phyloP scores from a whole-genome alignment of 2,329 filamentous ascomycete species.

The Sporothrix dimorphospora region DNA sequence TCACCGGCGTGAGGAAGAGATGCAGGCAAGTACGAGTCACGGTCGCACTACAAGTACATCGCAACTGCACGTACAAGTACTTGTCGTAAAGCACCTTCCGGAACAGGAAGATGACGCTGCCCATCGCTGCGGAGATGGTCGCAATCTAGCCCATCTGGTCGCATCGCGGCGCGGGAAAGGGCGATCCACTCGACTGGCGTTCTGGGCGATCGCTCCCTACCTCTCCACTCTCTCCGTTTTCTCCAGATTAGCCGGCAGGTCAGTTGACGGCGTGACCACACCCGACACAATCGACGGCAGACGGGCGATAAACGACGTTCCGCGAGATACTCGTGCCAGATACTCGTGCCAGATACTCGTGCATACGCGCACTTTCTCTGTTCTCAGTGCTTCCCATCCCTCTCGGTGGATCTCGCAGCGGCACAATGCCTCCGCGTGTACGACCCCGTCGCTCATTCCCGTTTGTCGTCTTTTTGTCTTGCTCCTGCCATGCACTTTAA shows the following conservation, averaged over 20 bases:
- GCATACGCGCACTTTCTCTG: neutral
- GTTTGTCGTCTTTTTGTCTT: neutral
- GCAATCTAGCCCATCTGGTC: slow-evolving; percentile 7
- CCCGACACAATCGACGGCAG: neutral
- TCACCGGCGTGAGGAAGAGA: neutral
- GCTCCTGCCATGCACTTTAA: neutral
- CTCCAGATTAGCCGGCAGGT: slow-evolving; percentile 7
- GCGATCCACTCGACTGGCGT: slow-evolving; percentile 4
- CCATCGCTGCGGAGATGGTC: slow-evolving; percentile 21
- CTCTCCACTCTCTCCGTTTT: neutral
- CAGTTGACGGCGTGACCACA: neutral
- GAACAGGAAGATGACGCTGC: slow-evolving; percentile 12
- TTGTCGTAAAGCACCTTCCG: slow-evolving; percentile 19
- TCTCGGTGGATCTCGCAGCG: slow-evolving; percentile 9
- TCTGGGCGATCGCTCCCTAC: neutral
- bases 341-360: neutral
- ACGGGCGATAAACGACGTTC: slow-evolving; percentile 14
- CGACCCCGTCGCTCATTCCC: slow-evolving; percentile 4
- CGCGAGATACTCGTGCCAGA: neutral
- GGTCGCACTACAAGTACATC: neutral
- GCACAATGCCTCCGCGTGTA: neutral
- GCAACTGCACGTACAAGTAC: neutral
- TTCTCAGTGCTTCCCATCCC: neutral
- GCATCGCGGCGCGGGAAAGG: neutral
- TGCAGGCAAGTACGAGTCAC: neutral